A percentile compares a stretch with the other conserved stretches of the same genome.
Conservation (phyloP, 768 basidiomycete species). For the Suillus placidus region DNA sequence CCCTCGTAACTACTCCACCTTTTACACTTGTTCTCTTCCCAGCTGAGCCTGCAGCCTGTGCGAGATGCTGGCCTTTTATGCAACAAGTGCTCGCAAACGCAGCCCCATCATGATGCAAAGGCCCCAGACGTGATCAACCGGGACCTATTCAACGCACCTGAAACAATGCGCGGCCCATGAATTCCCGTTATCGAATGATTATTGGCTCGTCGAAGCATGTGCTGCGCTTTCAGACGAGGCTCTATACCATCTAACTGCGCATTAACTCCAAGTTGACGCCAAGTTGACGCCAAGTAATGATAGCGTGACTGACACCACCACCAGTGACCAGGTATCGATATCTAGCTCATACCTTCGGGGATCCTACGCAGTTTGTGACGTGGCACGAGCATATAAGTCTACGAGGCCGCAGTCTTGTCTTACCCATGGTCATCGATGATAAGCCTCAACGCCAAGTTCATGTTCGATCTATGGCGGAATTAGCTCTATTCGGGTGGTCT, state of each 20-base stretch:
- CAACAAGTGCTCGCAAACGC: neutral
- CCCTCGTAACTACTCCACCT: neutral
- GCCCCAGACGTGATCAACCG: neutral
- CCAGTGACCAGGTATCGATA: constrained; percentile 9
- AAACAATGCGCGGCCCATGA: neutral
- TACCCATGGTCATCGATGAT: neutral
- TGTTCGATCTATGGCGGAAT: neutral
- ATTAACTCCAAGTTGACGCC: constrained; percentile 33
- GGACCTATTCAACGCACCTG: neutral
- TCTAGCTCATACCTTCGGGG: neutral
- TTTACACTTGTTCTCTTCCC: neutral
- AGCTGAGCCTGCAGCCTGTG: constrained; percentile 3
- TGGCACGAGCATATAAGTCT: neutral
- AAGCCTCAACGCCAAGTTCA: no score
- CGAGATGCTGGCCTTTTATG: neutral
- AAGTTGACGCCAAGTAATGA: neutral
- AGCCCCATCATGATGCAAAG: neutral
- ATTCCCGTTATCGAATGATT: neutral
- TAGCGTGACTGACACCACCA: constrained; percentile 1
- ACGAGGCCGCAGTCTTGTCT: neutral
- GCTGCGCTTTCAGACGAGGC: neutral
- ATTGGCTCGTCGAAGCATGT: neutral
- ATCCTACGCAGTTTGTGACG: neutral
- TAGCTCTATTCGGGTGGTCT: neutral
- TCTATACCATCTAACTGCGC: constrained; percentile 17